Evolutionary conservation across 2,329 filamentous ascomycete genomes (phyloP), one percentile per base, ranked within the genome.

Genomic region (Colletotrichum sp.): DNA sequence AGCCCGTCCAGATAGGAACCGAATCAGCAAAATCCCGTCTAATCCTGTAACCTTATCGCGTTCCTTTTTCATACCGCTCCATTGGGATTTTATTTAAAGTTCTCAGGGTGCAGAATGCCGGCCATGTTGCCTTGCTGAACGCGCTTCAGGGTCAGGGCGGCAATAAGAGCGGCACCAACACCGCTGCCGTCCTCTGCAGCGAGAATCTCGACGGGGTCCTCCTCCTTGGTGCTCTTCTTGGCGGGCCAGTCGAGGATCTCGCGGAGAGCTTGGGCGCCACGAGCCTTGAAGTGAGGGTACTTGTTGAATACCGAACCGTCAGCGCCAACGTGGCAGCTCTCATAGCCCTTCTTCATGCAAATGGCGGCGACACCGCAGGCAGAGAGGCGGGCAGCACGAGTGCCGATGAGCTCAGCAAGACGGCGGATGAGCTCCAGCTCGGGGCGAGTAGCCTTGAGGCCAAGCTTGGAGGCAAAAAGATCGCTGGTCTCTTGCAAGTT

Each of bases 241-340:
- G 90, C 92, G 4, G 94, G 92, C 96, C 96, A 99, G 88, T 98
- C 96, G 49, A 99, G 92, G 79, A 99, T 98, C 89, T 99, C 97
- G 71, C 95, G 93, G 69, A 99, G 91, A 32, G 97, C 97, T 84
- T 93, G 90, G 16, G 97, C 96, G 72, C 96, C 96, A 71, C 97
- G 94, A 74, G 93, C 92, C 90, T 98, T 98, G 92, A 99, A 99
- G 87, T 98, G 95, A 15, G 97, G 97, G 87, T 99, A 99, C 86
- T 99, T 99, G 90, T 98, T 98, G 89, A 99, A 99, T 71, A 99
- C 96, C 21, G 95, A 98, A 49, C 97, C 97, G 83, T 99, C 97
- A 68, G 97, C 97, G 81, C 97, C 97, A 57, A 99, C 97, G 85
- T 99, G 97, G 88, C 95, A 98, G 49, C 91, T 90, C 82, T 94